Percentiles rank a stretch among this genome's conserved stretches.
These are phyloP conservation scores for Capronia epimyces DNA, from an alignment of 2,329 filamentous ascomycete genomes.

Conservation along the genomic window DNA sequence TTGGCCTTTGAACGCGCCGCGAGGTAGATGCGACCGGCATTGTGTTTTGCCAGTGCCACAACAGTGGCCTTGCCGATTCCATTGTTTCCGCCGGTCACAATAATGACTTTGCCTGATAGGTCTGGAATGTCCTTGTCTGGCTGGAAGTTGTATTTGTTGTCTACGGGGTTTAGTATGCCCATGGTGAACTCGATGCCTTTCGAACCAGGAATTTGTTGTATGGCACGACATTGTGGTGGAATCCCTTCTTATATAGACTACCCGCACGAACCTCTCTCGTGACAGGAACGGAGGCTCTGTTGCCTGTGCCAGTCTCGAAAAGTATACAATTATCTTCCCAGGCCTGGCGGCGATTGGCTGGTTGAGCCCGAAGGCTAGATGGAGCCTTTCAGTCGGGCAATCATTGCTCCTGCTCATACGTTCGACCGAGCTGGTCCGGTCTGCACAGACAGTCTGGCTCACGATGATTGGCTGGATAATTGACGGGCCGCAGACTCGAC, in stretches of 20 bases:
- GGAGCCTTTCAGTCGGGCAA: background rate
- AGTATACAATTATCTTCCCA: background rate
- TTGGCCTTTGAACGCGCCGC: constrained; percentile 36
- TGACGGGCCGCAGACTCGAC: too few relatives aligned
- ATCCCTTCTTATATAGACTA: too few relatives aligned
- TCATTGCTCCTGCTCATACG: background rate
- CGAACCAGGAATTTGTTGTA: background rate
- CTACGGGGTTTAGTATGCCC: constrained; percentile 1
- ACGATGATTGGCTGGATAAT: too few relatives aligned
- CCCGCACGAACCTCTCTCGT: too few relatives aligned
- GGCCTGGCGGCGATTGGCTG: too few relatives aligned
- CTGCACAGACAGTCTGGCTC: too few relatives aligned
- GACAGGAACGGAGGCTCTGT: too few relatives aligned
- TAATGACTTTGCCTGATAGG: constrained; percentile 40
- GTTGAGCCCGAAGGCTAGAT: background rate
- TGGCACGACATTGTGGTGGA: too few relatives aligned
- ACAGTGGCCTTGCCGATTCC: constrained; percentile 45
- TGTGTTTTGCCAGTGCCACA: constrained; percentile 39
- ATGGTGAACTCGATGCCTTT: background rate
- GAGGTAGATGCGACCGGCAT: constrained; percentile 37
- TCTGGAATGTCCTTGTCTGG: constrained; percentile 32
- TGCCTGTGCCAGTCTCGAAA: too few relatives aligned
- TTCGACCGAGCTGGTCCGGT: background rate
- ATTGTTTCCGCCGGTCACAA: constrained; percentile 47
- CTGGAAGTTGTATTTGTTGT: constrained; percentile 3